A percentile compares a stretch with the other conserved stretches of the same genome.
These are phyloP conservation scores for Selaginella tamariscina DNA, from an alignment of 75 land plant genomes.

Conservation along the genomic window DNA sequence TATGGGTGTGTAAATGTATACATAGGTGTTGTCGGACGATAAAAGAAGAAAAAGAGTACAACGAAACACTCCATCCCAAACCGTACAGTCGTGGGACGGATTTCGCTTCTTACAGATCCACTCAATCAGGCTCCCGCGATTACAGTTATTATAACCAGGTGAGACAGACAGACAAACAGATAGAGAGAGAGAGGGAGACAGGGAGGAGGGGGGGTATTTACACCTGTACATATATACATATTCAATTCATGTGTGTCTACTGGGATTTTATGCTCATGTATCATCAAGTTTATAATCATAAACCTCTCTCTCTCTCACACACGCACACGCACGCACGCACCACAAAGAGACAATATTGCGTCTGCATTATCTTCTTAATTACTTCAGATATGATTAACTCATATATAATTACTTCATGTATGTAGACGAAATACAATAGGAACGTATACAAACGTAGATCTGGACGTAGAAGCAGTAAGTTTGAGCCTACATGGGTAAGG, in stretches of 20 bases:
- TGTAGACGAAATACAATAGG: constrained; percentile 17
- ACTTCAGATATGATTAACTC: neutral
- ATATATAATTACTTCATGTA: neutral
- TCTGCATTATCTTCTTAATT: neutral
- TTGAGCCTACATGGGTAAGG: neutral
- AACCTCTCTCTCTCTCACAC: no score
- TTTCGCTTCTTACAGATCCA: neutral
- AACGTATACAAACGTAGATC: constrained; percentile 30
- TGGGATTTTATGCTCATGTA: no score
- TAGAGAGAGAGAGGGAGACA: no score
- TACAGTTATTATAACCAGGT: neutral
- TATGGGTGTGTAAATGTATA: neutral
- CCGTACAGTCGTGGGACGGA: constrained; percentile 21
- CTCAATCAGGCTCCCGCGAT: neutral
- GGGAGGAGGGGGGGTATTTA: neutral
- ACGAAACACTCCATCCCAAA: constrained; percentile 11
- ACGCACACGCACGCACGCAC: no score
- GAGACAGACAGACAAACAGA: neutral
- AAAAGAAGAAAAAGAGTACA: constrained; percentile 40
- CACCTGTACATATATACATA: neutral
- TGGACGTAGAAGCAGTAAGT: constrained; percentile 7
- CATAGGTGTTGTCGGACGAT: constrained; percentile 54
- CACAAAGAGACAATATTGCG: no score
- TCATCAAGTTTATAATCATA: no score
- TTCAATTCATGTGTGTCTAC: no score